These are phyloP conservation scores for Fusarium sp. DNA, from an alignment of 2,329 filamentous ascomycete genomes.

Conservation along the genomic window DNA sequence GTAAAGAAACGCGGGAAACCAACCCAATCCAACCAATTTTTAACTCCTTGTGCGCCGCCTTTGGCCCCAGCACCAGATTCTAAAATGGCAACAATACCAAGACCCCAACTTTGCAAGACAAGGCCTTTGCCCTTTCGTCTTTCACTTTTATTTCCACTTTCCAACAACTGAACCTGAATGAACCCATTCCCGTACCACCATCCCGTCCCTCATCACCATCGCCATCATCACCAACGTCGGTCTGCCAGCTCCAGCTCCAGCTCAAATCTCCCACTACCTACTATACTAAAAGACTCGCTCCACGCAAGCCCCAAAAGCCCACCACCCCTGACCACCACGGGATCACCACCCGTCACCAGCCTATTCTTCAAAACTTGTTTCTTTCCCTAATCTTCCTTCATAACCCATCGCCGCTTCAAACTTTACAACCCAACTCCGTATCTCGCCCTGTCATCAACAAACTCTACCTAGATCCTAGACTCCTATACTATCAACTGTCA, in stretches of 20 bases:
- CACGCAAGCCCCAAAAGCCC: slow-evolving; percentile 50
- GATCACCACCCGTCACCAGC: slow-evolving; percentile 50
- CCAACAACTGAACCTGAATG: slow-evolving; percentile 18
- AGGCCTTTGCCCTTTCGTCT: slow-evolving; percentile 48
- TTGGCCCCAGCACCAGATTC: slow-evolving; percentile 54
- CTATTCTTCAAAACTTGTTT: slow-evolving; percentile 42
- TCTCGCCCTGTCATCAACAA: slow-evolving; percentile 16
- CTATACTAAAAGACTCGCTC: slow-evolving; percentile 38
- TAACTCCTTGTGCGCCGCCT: slow-evolving; percentile 57
- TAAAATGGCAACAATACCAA: slow-evolving; percentile 58
- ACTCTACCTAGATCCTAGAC: slow-evolving; percentile 3
- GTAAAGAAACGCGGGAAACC: slow-evolving; percentile 48
- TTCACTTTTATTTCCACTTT: slow-evolving; percentile 47
- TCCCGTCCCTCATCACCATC: slow-evolving; percentile 24
- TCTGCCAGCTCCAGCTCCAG: slow-evolving; percentile 23
- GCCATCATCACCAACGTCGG: slow-evolving; percentile 43
- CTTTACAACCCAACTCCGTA: slow-evolving; percentile 15
- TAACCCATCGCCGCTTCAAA: slow-evolving; percentile 23
- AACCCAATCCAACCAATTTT: slow-evolving; percentile 50
- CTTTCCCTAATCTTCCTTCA: slow-evolving; percentile 29
- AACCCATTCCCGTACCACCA: slow-evolving; percentile 19
- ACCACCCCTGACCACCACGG: slow-evolving; percentile 50
- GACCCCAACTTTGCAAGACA: slow-evolving; percentile 56
- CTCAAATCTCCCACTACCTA: slow-evolving; percentile 43
- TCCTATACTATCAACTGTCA: slow-evolving; percentile 20